Evolutionary conservation across 2,329 filamentous ascomycete species (phyloP).

Genomic region (Claviceps purpurea): DNA sequence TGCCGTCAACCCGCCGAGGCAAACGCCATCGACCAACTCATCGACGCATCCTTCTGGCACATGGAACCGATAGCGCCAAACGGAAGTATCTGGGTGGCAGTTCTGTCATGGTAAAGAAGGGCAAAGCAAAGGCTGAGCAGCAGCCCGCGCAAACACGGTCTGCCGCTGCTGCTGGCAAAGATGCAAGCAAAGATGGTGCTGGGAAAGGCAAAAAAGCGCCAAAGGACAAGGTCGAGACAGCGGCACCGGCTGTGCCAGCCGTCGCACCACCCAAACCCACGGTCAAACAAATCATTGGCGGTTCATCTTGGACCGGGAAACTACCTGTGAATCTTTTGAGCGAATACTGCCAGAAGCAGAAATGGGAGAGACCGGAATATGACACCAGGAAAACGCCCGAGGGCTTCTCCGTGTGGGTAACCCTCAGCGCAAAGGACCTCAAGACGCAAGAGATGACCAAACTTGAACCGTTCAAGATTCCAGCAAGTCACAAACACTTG

Average conservation of each 20-base stretch:
- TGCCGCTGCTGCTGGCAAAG: slow-evolving; percentile 33
- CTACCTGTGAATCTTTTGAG: slow-evolving; percentile 84
- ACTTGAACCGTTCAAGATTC: slow-evolving; percentile 72
- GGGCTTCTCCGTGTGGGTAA: slow-evolving; percentile 69
- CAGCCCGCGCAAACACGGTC: slow-evolving; percentile 19
- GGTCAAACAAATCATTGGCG: slow-evolving; percentile 74
- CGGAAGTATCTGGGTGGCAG: neutral
- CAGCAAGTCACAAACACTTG: slow-evolving; percentile 60
- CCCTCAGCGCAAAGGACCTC: slow-evolving; percentile 58
- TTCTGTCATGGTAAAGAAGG: slow-evolving; percentile 35
- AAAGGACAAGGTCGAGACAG: slow-evolving; percentile 19
- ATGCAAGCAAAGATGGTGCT: slow-evolving; percentile 40
- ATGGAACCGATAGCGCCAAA: neutral
- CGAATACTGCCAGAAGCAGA: slow-evolving; percentile 90
- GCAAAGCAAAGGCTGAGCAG: slow-evolving; percentile 34
- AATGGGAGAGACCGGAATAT: slow-evolving; percentile 91
- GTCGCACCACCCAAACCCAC: slow-evolving; percentile 44
- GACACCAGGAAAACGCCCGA: slow-evolving; percentile 62
- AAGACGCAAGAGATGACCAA: slow-evolving; percentile 70
- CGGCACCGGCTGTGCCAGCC: slow-evolving; percentile 19
- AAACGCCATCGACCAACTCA: neutral
- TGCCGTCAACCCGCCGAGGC: neutral
- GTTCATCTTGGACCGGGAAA: slow-evolving; percentile 94
- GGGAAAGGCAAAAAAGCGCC: slow-evolving; percentile 28
- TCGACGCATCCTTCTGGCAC: neutral